phyloP scores from a whole-genome alignment of 2,329 filamentous ascomycete genomes.

The Fusarium denticulatum region DNA sequence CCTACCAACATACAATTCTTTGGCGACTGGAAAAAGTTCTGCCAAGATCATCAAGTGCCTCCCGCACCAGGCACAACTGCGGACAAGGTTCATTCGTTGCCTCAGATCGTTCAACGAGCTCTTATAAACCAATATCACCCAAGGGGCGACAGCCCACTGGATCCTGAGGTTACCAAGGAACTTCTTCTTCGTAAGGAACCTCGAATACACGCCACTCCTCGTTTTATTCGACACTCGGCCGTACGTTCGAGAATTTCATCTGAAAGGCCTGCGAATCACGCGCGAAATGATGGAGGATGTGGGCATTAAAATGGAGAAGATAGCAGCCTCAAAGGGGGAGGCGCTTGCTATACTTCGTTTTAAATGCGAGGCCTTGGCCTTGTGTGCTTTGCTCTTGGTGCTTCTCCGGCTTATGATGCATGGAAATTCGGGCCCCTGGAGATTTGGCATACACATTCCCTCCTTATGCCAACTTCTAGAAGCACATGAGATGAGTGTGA shows the following conservation, averaged over 20 bases:
- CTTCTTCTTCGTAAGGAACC: background rate
- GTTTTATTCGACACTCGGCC: background rate
- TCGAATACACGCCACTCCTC: background rate
- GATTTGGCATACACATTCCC: background rate
- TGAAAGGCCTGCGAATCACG: background rate
- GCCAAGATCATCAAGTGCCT: background rate
- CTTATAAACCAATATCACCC: background rate
- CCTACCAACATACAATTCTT: background rate
- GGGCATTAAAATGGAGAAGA: background rate
- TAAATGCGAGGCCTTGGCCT: background rate
- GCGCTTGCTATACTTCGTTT: background rate
- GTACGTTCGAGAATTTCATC: background rate
- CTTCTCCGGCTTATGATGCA: background rate
- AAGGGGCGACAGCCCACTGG: background rate
- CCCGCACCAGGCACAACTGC: background rate
- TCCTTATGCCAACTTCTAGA: background rate
- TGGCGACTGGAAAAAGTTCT: background rate
- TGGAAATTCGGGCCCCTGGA: background rate
- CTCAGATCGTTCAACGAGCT: background rate
- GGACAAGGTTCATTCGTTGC: background rate
- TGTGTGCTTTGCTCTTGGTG: background rate
- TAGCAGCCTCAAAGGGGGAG: background rate
- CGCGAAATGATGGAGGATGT: background rate
- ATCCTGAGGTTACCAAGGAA: background rate
- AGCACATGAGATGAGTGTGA: background rate